These are phyloP conservation scores for Rhizomucor pusillus DNA, from an alignment of 371 early-diverging fungal genomes.

Conservation along the genomic window DNA sequence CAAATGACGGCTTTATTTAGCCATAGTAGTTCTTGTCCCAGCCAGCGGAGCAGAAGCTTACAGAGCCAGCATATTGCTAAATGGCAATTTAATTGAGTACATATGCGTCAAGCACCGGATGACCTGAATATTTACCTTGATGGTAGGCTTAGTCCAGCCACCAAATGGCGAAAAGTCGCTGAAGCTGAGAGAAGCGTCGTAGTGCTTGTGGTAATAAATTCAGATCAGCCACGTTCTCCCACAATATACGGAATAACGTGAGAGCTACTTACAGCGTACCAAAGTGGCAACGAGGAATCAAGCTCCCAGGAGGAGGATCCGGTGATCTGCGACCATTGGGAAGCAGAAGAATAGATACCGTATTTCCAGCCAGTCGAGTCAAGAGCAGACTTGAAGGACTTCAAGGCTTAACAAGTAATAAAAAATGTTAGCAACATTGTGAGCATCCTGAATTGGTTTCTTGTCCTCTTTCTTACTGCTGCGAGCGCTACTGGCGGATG, in stretches of 20 bases:
- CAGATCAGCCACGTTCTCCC: neutral
- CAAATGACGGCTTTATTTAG: conserved; percentile 1
- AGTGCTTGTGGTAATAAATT: conserved; percentile 6
- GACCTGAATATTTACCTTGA: conserved; percentile 10
- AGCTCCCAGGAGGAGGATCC: conserved; percentile 13
- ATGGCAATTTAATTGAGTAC: too few species aligned
- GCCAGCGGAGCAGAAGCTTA: conserved; percentile 14
- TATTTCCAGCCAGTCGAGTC: conserved; percentile 18
- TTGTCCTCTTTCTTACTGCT: conserved; percentile 5
- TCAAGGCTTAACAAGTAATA: conserved; percentile 5
- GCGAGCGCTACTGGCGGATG: conserved; percentile 6
- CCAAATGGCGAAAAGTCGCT: conserved; percentile 19
- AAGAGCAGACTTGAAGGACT: conserved; percentile 15
- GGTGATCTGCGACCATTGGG: conserved; percentile 21
- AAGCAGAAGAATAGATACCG: conserved; percentile 19
- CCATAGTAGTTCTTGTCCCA: conserved; percentile 23
- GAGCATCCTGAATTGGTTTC: neutral
- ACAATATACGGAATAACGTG: neutral
- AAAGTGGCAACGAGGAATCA: conserved; percentile 17
- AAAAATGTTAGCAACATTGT: neutral
- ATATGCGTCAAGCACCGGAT: too few species aligned
- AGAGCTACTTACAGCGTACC: conserved; percentile 20
- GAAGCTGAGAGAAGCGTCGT: conserved; percentile 14
- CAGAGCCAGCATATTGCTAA: conserved; percentile 22
- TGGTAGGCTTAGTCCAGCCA: conserved; percentile 23